Base-by-base conservation (phyloP, 192 early-diverging fungal genomes). In the Entomortierella lignicola region DNA sequence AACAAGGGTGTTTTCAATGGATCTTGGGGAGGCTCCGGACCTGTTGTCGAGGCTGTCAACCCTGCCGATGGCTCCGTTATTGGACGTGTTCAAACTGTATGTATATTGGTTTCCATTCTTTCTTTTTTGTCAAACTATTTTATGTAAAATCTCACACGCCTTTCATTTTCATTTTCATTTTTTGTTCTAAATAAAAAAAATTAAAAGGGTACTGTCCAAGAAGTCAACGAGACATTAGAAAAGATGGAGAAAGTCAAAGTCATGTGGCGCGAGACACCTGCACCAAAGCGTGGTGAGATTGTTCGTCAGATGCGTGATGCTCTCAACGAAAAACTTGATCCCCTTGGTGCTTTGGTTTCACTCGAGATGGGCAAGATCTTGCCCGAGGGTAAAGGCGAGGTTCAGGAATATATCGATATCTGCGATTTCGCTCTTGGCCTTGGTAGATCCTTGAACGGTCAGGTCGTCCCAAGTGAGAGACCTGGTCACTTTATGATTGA, bases 381-480 rank as follows among this genome's bases (percentile, higher is more conserved):
- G 59, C 88, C 95, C 17, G 97, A 98, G 81, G 97, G 95, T 29
- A 84, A 95, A 25, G 96, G 97, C 42, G 97, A 98, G 71, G 91
- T 98, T 34, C 97, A 98, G 72, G 97, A 98, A 84, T 98, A 96
- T 85, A 91, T 98, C 67, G 97, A 98, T 80, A 91, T 98, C 57
- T 89, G 92, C 29, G 97, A 98, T 69, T 96, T 92, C 58, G 95
- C 97, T 17, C 81, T 96, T 6, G 97, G 97, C 26, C 85, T 98
- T 7, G 89, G 89, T 42, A 90, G 97, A 20, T 88, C 88, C 72
- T 66, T 98, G 53, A 89, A 89, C 74, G 97, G 97, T 12, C 60
- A 86, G 30, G 91, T 97, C 23, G 89, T 98, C 47, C 97, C 97
- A 15, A 91, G 89, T 67, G 97, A 98, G 77, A 87, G 91, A 54